Conservation (phyloP, 148 eudicot genomes). For the Amaranthus cruentus region DNA sequence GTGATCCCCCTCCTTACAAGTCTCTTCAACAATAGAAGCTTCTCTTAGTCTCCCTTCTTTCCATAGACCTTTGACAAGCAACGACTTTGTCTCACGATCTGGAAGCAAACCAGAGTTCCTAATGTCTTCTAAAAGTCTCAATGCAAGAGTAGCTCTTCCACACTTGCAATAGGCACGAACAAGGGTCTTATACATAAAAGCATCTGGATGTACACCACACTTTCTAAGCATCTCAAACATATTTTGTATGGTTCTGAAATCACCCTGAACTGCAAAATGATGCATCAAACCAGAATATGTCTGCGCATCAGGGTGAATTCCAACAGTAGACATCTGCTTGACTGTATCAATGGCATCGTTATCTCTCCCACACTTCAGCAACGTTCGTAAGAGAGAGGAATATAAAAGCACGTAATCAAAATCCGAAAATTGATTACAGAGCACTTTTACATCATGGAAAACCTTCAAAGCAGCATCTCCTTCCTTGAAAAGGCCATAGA, state of each 20-base stretch:
- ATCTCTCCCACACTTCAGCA: constrained; percentile 72
- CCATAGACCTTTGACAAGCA: constrained; percentile 87
- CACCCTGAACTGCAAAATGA: constrained; percentile 67
- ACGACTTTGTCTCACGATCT: constrained; percentile 57
- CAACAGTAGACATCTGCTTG: constrained; percentile 61
- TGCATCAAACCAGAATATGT: constrained; percentile 80
- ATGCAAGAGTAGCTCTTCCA: constrained; percentile 70
- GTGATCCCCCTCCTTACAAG: constrained; percentile 37
- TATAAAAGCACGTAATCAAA: constrained; percentile 45
- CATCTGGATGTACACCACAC: constrained; percentile 69
- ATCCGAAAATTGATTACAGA: constrained; percentile 48
- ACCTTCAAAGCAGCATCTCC: constrained; percentile 68
- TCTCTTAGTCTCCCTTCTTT: constrained; percentile 83
- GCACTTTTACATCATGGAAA: constrained; percentile 41
- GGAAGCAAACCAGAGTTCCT: constrained; percentile 46
- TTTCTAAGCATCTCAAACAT: constrained; percentile 63
- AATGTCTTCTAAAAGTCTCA: constrained; percentile 81
- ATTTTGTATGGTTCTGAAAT: constrained; percentile 67
- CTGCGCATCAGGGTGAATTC: constrained; percentile 67
- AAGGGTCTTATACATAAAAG: constrained; percentile 60
- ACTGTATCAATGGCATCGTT: constrained; percentile 41
- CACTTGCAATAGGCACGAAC: constrained; percentile 68
- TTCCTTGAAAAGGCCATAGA: constrained; percentile 51
- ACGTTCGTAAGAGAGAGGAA: constrained; percentile 68
- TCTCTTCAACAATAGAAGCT: constrained; percentile 74